Base-by-base conservation (phyloP, 148 eudicot genomes). In the Fagopyrum homotropicum region DNA sequence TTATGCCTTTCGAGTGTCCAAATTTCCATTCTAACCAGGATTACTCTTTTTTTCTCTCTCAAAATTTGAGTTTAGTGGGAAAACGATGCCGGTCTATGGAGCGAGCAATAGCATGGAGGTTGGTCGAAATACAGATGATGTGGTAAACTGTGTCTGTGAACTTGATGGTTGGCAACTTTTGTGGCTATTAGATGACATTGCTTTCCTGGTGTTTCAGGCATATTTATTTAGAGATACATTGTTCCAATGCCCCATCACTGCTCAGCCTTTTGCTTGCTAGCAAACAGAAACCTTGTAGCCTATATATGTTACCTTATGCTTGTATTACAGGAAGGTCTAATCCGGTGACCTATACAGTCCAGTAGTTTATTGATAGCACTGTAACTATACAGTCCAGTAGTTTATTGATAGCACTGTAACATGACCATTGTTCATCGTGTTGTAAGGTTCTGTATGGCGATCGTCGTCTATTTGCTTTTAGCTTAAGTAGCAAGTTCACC, bases 71-170 rank as follows among this genome's bases (percentile, higher is more conserved):
- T 30, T n/a, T 26, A 60, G 66, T 60, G 72, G 72, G 72, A 69
- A 69, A 69, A 15, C 11, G 72, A 69, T 69, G 47, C 46, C 35
- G 72, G 7, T 12, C 72, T 69, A 40, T 69, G 72, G 72, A 43
- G 44, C 15, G 72, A 69, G 40, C 35, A 6, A 19, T 55, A 26
- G 17, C 4, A 17, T 14, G 40, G 66, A 2, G 15, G 14, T 35
- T 35, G 40, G 17, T 57, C 14, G 7, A 30, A 26, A 3, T 11
- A 7, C 9, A 4, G 66, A 59, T 59, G 66, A 59, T 8, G 35
- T 26, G 66, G 4, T 1, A 55, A 16, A 16, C 14, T 16, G 59
- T 15, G 59, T 14, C 6, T 12, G 5, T 54, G 57, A 54, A 14
- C 17, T 15, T 14, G 17, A 54, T 4, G 12, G 6, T 54, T 54